Base-by-base conservation (phyloP, 257 asterid species). In the Mentha longifolia region DNA sequence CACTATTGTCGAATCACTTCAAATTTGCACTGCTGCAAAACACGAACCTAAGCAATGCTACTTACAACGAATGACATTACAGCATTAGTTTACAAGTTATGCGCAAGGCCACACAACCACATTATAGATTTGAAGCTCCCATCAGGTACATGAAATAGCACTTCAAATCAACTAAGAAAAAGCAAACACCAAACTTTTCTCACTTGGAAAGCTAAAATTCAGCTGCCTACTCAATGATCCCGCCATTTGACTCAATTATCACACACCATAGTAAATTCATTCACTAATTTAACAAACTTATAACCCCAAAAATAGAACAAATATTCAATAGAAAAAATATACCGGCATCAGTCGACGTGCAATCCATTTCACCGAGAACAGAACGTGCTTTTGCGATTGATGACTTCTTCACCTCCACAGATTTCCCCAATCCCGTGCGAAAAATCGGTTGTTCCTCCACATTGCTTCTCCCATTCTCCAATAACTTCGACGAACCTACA, bases 361-460 rank as follows among this genome's bases (percentile, higher is more conserved):
- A 80, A 41, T 69, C 87, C 55, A 81, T 68, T 58, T 74, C 92
- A 35, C 84, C 82, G 25, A 87, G 84, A 82, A 93, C 83, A 2
- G 96, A 81, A 65, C 86, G 88, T 6, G 97, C 94, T 85, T 71
- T 85, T 0, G 88, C 89, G 3, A 90, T 66, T 0, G 98, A 86
- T 55, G 95, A 86, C 69, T 74, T 85, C 81, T 81, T 86, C 70
- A 86, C 68, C 20, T 72, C 78, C 35, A 85, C 89, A 19, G 87
- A 76, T 72, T 84, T 86, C 25, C 96, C 98, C 66, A 74, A 82
- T 75, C 90, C 96, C 51, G 92, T 87, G 42, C 84, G 86, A 71
- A 91, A 89, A 74, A 79, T 37, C 0, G 95, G 87, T 31, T 71
- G 43, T 76, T 59, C 67, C 67, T 81, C 87, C 75, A 6, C 45